Percentiles rank a stretch among this genome's conserved stretches.
Evolutionary conservation across 768 basidiomycete genomes (phyloP).

Genomic region (Collybia mongolica): DNA sequence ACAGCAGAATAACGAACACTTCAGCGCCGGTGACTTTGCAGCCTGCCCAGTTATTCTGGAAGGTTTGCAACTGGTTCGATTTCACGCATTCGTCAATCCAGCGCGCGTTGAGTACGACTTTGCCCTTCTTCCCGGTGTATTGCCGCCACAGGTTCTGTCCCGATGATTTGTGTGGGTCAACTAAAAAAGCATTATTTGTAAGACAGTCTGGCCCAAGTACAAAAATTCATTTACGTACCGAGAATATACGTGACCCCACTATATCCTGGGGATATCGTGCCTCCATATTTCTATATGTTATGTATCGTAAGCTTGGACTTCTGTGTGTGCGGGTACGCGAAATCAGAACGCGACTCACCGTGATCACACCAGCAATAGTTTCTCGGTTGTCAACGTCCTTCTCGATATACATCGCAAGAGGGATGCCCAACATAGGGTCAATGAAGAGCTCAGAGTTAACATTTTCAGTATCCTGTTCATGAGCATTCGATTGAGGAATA

Average conservation of each 20-base stretch:
- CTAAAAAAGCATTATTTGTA: conserved; percentile 34
- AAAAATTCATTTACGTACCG: conserved; percentile 42
- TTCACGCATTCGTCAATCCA: conserved; percentile 83
- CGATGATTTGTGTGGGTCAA: conserved; percentile 75
- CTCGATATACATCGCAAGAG: conserved; percentile 75
- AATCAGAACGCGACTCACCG: conserved; percentile 43
- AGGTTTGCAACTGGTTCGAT: conserved; percentile 67
- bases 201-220: background rate
- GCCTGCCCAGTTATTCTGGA: conserved; percentile 73
- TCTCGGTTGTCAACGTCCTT: conserved; percentile 78
- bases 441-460: conserved; percentile 60
- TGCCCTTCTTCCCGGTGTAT: conserved; percentile 77
- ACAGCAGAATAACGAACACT: conserved; percentile 43
- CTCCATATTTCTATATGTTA: conserved; percentile 68
- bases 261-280: conserved; percentile 69
- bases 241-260: conserved; percentile 80
- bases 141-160: conserved; percentile 82
- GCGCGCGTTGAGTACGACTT: conserved; percentile 68
- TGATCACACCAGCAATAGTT: conserved; percentile 58
- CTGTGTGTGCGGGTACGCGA: background rate
- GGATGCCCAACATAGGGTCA: conserved; percentile 80
- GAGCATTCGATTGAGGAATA: conserved; percentile 27
- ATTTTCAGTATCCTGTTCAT: conserved; percentile 28
- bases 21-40: conserved; percentile 80
- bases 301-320: conserved; percentile 5